Evolutionary conservation across 345 rosid genomes (phyloP).

Genomic region (Luvunga scandens): DNA sequence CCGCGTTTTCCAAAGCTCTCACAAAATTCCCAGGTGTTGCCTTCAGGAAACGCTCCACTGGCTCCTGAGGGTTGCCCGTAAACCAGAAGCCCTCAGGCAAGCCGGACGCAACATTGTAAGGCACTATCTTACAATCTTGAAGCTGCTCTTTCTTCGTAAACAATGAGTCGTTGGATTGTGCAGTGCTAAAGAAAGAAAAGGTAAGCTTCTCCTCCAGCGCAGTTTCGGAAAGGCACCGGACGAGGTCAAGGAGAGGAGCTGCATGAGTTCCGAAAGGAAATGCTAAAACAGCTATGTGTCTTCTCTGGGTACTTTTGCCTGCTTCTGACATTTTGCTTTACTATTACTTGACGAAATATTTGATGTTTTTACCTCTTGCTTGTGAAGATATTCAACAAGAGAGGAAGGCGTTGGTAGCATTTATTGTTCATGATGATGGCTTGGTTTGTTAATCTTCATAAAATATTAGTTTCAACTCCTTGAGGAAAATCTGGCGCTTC

Average conservation of each 20-base stretch:
- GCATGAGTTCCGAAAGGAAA: slow-evolving; percentile 46
- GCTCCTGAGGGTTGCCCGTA: slow-evolving; percentile 22
- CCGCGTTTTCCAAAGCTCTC: slow-evolving; percentile 24
- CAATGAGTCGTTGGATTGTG: slow-evolving; percentile 22
- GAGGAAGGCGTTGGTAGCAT: neutral
- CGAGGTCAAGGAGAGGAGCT: slow-evolving; percentile 29
- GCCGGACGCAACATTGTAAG: slow-evolving; percentile 35
- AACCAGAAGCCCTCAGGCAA: slow-evolving; percentile 29
- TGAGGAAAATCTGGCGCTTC: neutral
- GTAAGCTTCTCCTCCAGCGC: slow-evolving; percentile 15
- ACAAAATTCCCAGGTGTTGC: slow-evolving; percentile 34
- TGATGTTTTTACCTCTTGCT: neutral
- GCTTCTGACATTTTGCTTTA: neutral
- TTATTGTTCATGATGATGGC: neutral
- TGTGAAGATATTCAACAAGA: neutral
- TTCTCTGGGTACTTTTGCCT: neutral
- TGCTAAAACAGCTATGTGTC: slow-evolving; percentile 34
- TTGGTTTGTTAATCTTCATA: neutral
- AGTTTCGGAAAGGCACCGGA: slow-evolving; percentile 15
- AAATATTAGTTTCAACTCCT: neutral
- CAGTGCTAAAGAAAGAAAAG: slow-evolving; percentile 44
- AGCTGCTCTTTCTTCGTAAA: slow-evolving; percentile 4
- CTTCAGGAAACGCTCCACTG: slow-evolving; percentile 33
- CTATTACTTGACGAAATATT: neutral
- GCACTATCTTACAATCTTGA: slow-evolving; percentile 13